Evolutionary conservation across 257 asterid species (phyloP), one percentile per base, ranked within the genome.

Genomic region (Solanum ossicruentum): DNA sequence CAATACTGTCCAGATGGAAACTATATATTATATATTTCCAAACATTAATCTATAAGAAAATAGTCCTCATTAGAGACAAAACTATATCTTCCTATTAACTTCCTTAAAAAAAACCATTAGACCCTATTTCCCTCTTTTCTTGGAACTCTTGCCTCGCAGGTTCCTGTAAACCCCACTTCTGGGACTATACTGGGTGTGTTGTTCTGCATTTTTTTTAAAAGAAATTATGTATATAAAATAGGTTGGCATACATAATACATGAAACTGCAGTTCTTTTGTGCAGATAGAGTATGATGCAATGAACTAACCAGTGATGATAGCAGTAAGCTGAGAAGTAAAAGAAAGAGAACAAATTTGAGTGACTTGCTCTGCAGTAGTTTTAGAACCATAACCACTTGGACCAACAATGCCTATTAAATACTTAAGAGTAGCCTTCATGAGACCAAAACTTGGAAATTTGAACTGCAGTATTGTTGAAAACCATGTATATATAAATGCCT

Each of bases 341-440:
- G 83, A 18, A 43, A 47, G 55, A 32, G 85, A 81, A 10, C 88
- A 90, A 84, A 88, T 89, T 39, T 85, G 60, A 81, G 97, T 88
- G 41, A 95, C 90, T 82, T 95, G 90, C 2, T 89, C 90, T 16
- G 98, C 98, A 17, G 94, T 92, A 12, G 98, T 90, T 86, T 87
- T 93, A 8, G 98, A 95, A 41, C 98, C 95, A 85, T 89, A 93
- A 54, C 98, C 98, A 85, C 92, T 95, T 0, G 94, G 94, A 49
- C 98, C 98, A 4, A 93, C 88, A 88, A 92, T 84, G 20, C 98
- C 98, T 7, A 92, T 93, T 80, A 95, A 87, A 89, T 94, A 95
- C 86, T 94, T 93, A 32, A 94, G 60, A 1, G 97, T 92, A 23
- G 91, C 91, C 91, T 92, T 95, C 97, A 94, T 93, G 7, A 85